Evolutionary conservation across 345 rosid genomes (phyloP), one percentile per base, ranked within the genome.

Genomic region (Eucalyptus viminalis): DNA sequence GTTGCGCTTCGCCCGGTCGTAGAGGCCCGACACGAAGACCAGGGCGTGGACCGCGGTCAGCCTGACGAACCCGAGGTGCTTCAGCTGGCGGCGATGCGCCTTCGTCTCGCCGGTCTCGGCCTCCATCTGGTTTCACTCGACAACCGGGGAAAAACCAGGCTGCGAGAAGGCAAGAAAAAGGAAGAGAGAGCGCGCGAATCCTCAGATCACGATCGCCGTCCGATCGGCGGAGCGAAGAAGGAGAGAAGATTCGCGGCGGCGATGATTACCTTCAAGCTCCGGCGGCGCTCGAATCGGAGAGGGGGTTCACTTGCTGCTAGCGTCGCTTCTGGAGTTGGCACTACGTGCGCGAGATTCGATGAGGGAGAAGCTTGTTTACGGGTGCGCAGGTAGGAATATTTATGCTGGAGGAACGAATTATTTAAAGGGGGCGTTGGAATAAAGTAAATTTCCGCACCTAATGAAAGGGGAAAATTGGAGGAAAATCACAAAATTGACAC

Each of bases 1-100:
- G 94, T 94, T 97, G 86, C 91, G 93, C 90, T 97, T 97, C 7
- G 97, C 98, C 92, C 92, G 94, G 14, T 92, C 92, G 93, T 97
- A 97, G 62, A 97, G 93, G 69, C 56, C 92, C 45, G 95, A 94
- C 27, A 95, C 93, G 89, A 90, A 88, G 16, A 94, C 91, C 81
- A 97, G 89, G 27, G 92, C 44, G 6, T 92, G 92, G 86, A 97
- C 93, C 92, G 98, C 94, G 6, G 97, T 94, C 49, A 94, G 51
- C 92, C 96, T 93, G 81, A 93, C 93, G 88, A 97, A 93, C 14
- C 94, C 96, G n/a, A 97, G 93, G 89, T 94, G 98, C 89, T 95
- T 96, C 91, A 97, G 94, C 49, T 88, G 95, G 76, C 67, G 81
- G 27, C 43, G 29, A 5, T 56, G 24, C 19, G 67, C 80, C 60